These are phyloP conservation scores for Sclerotinia minor DNA, from an alignment of 2,329 filamentous ascomycete species.

Conservation along the genomic window DNA sequence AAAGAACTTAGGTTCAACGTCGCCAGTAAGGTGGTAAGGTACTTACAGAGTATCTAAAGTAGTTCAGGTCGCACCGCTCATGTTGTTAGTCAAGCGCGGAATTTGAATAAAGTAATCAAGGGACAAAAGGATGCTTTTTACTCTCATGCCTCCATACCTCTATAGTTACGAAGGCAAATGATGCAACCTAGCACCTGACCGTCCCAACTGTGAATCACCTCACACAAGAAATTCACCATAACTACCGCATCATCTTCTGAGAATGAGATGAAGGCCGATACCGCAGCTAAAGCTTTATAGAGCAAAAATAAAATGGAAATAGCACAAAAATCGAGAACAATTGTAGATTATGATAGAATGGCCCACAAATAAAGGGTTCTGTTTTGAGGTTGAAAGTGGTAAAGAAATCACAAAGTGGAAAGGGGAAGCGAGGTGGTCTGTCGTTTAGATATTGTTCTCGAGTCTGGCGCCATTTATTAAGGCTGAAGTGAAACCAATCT, in stretches of 20 bases:
- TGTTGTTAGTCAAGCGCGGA: not conserved
- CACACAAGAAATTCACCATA: slow-evolving; percentile 10
- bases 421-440: slow-evolving; percentile 1
- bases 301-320: not conserved
- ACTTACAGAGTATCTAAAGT: not conserved
- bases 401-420: not conserved
- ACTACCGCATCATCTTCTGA: not conserved
- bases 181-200: not conserved
- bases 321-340: too few relatives aligned
- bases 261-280: not conserved
- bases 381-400: too few relatives aligned
- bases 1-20: not conserved
- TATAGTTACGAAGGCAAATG: not conserved
- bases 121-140: not conserved
- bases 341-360: not conserved
- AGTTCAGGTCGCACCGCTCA: not conserved
- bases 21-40: not conserved
- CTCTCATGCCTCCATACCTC: not conserved
- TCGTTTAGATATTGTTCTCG: not conserved
- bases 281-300: not conserved
- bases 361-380: not conserved
- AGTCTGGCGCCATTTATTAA: not conserved
- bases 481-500: not conserved
- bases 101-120: not conserved
- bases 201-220: slow-evolving; percentile 12